phyloP scores from a whole-genome alignment of 768 basidiomycete species.

The Mycena venus region DNA sequence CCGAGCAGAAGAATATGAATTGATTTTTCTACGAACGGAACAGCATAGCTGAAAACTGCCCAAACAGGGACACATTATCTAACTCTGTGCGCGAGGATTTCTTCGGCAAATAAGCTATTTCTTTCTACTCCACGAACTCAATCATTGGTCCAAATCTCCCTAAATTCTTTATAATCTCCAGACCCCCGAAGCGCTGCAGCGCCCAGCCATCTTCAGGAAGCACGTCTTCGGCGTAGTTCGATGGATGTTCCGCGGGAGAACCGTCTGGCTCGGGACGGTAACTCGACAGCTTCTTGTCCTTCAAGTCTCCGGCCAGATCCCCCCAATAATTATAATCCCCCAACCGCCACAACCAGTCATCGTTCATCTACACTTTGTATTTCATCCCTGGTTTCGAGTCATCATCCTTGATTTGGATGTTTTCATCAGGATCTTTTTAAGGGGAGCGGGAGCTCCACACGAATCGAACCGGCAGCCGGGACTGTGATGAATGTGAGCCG shows the following conservation, averaged over 20 bases:
- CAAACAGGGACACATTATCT: too few species aligned
- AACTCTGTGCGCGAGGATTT: too few species aligned
- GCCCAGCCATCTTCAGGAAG: background rate
- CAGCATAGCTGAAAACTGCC: too few species aligned
- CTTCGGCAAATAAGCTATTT: too few species aligned
- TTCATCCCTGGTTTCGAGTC: background rate
- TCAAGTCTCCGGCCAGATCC: background rate
- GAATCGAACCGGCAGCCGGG: background rate
- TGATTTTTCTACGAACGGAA: too few species aligned
- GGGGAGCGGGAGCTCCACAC: background rate
- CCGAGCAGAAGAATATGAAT: too few species aligned
- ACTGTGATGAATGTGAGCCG: background rate
- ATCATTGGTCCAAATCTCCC: background rate
- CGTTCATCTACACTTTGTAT: background rate
- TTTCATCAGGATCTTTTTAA: background rate
- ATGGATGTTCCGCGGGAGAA: background rate
- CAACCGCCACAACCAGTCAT: background rate
- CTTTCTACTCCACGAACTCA: slow-evolving; percentile 2
- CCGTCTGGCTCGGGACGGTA: background rate
- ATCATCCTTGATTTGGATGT: background rate
- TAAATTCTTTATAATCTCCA: background rate
- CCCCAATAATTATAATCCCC: background rate
- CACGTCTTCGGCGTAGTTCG: background rate
- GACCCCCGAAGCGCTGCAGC: background rate
- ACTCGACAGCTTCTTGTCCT: background rate